Evolutionary conservation across 495 filamentous ascomycete species (phyloP), one percentile per base, ranked within the genome.

Genomic region (Elasticomyces elasticus): DNA sequence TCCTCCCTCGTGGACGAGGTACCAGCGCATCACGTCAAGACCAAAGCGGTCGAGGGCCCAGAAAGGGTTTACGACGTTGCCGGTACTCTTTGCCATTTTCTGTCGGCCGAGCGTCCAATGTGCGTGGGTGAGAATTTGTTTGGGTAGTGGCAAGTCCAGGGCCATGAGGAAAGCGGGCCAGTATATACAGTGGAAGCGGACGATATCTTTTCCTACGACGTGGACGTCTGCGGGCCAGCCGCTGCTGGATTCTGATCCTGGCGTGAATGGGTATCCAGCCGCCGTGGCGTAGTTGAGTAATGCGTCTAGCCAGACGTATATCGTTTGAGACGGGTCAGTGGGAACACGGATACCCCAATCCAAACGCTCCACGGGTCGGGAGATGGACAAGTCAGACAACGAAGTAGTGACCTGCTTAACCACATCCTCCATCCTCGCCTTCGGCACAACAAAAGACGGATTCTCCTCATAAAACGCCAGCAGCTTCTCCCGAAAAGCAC

Each of bases 241-340:
- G 15, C 75, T 73, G 1, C 67, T 67, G 4, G 66, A 52, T 27
- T 84, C 84, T 41, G 75, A 63, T 12, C 81, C 83, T 1, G 88
- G 85, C 0, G 72, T 58, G 69, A 83, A 86, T 0, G 92, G 91
- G 63, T 94, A 97, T 17, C 89, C 87, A 15, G 87, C 80, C 53
- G 80, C 85, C 27, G 89, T 94, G 60, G 94, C 69, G 62, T 98
- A 97, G 68, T 96, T 97, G 58, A 96, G 76, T 23, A 98, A 76
- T 4, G 92, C 92, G 70, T 97, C 94, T 3, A 98, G 76, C 92
- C 92, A 98, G 31, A 97, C 94, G 65, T 97, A 98, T 57, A 98
- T 91, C 1, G 90, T 96, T 69, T 97, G 94, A 17, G 71, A 78
- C 0, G 79, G 69, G 63, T 97, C 92, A 46, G 80, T 80, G 6